Base-by-base conservation (phyloP, 2,329 filamentous ascomycete species). In the Fusarium sp. region DNA sequence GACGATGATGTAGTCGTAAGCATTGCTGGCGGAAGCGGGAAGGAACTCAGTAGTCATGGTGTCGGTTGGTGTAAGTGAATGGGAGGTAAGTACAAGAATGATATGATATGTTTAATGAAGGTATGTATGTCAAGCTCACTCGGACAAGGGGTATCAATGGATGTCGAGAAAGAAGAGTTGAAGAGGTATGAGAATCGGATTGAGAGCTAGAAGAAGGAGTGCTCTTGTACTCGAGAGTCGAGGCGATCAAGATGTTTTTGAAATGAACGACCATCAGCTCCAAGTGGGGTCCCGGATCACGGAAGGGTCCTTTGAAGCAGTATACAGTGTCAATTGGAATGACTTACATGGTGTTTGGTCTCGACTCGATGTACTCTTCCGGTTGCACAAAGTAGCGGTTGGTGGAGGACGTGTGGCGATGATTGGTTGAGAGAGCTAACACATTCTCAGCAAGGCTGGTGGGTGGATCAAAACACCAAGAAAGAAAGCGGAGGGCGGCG, bases 1-100 rank as follows among this genome's bases (percentile, higher is more conserved):
- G 52, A 96, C 91, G 73, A 96, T 89, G 79, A 96, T 86, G 83
- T 94, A 96, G 86, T 96, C 93, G 81, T 89, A 96, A 82, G 84
- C 85, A 80, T 90, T 84, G 76, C 85, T 85, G 72, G 91, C 89
- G 76, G 86, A 82, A 68, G 87, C 79, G 49, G 91, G 85, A 69
- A 94, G 85, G 61, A 89, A 83, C 71, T 86, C 89, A 69, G 91
- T 94, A 54, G 91, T 92, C 85, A 89, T 90, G 71, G 73, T 86
- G 79, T 57, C 46, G 48, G 13, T 51, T 37, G 46, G 46, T 51
- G 23, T 51, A 51, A 59, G 48, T 45, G 48, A 30, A 37, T 43
- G 45, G 18, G 18, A 54, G 23, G 42, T 37, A 28, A 51, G 21
- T 21, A 42, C 18, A 57, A 28, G 44, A 43, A 49, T 19, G 30